Evolutionary conservation across 768 basidiomycete species (phyloP), one percentile per base, ranked within the genome.

Genomic region (Tephrocybe rancida): DNA sequence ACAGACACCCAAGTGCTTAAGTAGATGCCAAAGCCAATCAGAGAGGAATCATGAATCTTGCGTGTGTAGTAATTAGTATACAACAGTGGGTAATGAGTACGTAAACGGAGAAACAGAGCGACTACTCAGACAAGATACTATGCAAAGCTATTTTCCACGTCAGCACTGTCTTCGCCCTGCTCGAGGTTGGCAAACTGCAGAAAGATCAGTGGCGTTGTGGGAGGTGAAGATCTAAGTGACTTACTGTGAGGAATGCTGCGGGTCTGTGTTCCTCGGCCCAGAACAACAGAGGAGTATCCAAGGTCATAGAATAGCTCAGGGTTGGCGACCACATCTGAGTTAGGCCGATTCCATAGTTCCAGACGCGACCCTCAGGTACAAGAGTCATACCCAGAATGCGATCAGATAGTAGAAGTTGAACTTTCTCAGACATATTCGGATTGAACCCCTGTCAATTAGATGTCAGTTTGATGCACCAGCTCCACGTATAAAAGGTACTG

Each of bases 351-450:
- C 94, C 93, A 64, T 97, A 98, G 70, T 97, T 97, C 97, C 97
- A 98, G 29, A 97, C 86, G 50, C 86, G 86, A 59, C 96, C 97
- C 69, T 90, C 95, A 1, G 92, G 95, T 16, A 96, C 93, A 7
- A 98, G 75, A 0, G 94, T 96, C 86, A 95, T 95, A 21, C 95
- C 97, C 14, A 98, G 81, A 59, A 99, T 87, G 58, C 96, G 90
- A 66, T 99, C 97, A 16, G 95, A 98, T 21, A 98, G 76, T 53
- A 98, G 77, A 27, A 98, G 79, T 69, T 93, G 91, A 21, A 97
- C 94, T 21, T 94, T 87, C 68, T 96, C 95, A 1, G 94, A 96
- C 96, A 98, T 98, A 60, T 91, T 92, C n/a, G 95, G 92, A 71
- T 96, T 98, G 78, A 96, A 99, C 37, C 96, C 94, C 75, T 86